These are phyloP conservation scores for Mallotus repandus DNA, from an alignment of 441 rosid genomes.

Conservation along the genomic window DNA sequence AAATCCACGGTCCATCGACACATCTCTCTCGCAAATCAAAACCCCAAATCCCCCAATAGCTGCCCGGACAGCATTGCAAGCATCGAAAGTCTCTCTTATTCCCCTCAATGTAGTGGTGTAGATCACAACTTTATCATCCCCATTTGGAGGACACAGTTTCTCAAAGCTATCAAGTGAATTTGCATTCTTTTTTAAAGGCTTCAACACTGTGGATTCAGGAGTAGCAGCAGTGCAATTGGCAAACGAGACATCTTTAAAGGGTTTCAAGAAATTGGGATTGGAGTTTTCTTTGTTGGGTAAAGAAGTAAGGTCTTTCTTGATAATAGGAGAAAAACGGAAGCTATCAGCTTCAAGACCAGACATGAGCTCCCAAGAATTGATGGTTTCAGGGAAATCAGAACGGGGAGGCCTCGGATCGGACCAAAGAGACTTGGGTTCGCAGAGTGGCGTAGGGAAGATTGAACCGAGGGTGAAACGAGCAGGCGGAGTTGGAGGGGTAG, in stretches of 20 bases:
- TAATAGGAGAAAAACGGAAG: slow-evolving; percentile 57
- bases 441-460: slow-evolving; percentile 39
- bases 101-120: slow-evolving; percentile 82
- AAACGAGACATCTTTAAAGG: not conserved
- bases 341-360: slow-evolving; percentile 77
- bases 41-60: slow-evolving; percentile 54
- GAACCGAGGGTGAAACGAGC: slow-evolving; percentile 47
- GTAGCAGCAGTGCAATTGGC: not conserved
- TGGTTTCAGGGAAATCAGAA: slow-evolving; percentile 46
- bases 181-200: not conserved
- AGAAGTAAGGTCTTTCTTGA: slow-evolving; percentile 9
- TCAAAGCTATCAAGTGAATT: slow-evolving; percentile 38
- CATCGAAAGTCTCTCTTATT: slow-evolving; percentile 71
- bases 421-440: slow-evolving; percentile 43
- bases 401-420: slow-evolving; percentile 42
- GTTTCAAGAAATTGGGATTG: slow-evolving; percentile 31
- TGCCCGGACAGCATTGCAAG: slow-evolving; percentile 66
- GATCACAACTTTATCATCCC: slow-evolving; percentile 64
- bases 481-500: slow-evolving; percentile 52
- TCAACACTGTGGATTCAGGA: not conserved
- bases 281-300: slow-evolving; percentile 43
- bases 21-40: slow-evolving; percentile 68
- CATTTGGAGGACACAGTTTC: slow-evolving; percentile 64
- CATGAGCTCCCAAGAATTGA: slow-evolving; percentile 91
- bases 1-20: slow-evolving; percentile 80